A percentile compares a stretch with the other conserved stretches of the same genome.
Evolutionary conservation across 2,329 filamentous ascomycete genomes (phyloP).

Genomic region (Aureobasidium sp.): DNA sequence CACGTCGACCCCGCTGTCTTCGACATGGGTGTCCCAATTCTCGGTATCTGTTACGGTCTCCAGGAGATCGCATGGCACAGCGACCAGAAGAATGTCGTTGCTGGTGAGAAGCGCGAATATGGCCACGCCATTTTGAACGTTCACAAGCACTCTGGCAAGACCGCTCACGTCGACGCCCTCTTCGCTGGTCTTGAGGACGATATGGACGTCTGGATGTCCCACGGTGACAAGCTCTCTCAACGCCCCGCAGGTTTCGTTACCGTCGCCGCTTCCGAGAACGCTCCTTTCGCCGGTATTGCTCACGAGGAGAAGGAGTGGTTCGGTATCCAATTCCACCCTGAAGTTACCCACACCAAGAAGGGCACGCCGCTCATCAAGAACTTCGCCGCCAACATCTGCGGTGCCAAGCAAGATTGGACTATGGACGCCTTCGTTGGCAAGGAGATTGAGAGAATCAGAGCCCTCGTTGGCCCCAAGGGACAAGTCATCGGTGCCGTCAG

Average conservation of each 20-base stretch:
- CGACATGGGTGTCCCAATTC: slow-evolving; percentile 58
- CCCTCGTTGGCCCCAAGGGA: slow-evolving; percentile 70
- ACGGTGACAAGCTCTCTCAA: slow-evolving; percentile 74
- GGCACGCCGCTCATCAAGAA: slow-evolving; percentile 70
- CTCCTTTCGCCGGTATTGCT: slow-evolving; percentile 72
- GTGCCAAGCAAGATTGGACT: slow-evolving; percentile 68
- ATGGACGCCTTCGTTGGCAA: slow-evolving; percentile 78
- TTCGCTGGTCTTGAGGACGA: slow-evolving; percentile 68
- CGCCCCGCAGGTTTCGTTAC: slow-evolving; percentile 67
- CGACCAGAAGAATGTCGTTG: slow-evolving; percentile 58
- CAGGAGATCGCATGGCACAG: slow-evolving; percentile 70
- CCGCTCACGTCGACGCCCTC: slow-evolving; percentile 63
- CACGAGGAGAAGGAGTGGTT: slow-evolving; percentile 64
- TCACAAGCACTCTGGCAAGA: slow-evolving; percentile 46
- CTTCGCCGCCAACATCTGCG: slow-evolving; percentile 78
- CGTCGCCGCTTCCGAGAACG: slow-evolving; percentile 69
- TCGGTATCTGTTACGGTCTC: slow-evolving; percentile 57
- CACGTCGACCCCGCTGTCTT: slow-evolving; percentile 80
- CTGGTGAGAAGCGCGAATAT: slow-evolving; percentile 63
- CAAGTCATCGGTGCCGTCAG: slow-evolving; percentile 76
- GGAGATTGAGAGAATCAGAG: slow-evolving; percentile 73
- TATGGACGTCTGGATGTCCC: slow-evolving; percentile 76
- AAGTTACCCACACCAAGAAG: slow-evolving; percentile 65
- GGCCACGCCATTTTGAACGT: slow-evolving; percentile 62
- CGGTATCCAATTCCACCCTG: slow-evolving; percentile 85